Evolutionary conservation across 257 asterid species (phyloP), one percentile per base, ranked within the genome.

Genomic region (Agastache rugosa): DNA sequence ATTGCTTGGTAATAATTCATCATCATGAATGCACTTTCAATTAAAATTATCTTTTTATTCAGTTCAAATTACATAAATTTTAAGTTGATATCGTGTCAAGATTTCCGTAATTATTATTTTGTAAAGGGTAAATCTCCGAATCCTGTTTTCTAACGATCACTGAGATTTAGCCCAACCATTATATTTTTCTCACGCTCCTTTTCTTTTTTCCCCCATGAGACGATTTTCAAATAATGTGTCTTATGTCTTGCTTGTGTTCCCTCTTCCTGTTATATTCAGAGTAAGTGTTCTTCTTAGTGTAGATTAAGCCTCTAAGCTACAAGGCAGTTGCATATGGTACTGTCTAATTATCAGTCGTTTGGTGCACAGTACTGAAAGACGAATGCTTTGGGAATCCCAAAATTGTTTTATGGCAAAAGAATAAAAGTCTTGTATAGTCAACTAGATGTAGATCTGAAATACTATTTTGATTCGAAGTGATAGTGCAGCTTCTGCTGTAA

Each of bases 401-500:
- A 14, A 55, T 48, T 8, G 1, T 27, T 45, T 25, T 16, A 23
- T 23, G 60, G 66, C 12, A 29, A 48, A 62, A 29, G 19, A 50
- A 37, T 10, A 8, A 50, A 25, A 47, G 48, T 77, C 45, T 51
- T 55, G 8, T 25, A 56, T 17, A 35, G 20, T 62, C 29, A 59
- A 50, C 35, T 29, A 67, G 65, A 76, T 71, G 27, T 29, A 67
- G 65, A 76, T 71, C n/a, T 41, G 10, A 47, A 64, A 45, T 66
- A 29, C 63, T 45, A 50, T 61, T 72, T 63, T 61, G 60, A 17
- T 39, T 67, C 22, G 15, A 42, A 74, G 47, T 63, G 61, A 25
- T 45, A 19, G 27, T 69, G 67, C 71, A 64, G 50, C 55, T 45
- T 31, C 56, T 67, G 20, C 45, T 35, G 53, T 58, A 61, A 62